These are phyloP conservation scores for Leptodermis oblonga DNA, from an alignment of 257 asterid genomes.

Conservation along the genomic window DNA sequence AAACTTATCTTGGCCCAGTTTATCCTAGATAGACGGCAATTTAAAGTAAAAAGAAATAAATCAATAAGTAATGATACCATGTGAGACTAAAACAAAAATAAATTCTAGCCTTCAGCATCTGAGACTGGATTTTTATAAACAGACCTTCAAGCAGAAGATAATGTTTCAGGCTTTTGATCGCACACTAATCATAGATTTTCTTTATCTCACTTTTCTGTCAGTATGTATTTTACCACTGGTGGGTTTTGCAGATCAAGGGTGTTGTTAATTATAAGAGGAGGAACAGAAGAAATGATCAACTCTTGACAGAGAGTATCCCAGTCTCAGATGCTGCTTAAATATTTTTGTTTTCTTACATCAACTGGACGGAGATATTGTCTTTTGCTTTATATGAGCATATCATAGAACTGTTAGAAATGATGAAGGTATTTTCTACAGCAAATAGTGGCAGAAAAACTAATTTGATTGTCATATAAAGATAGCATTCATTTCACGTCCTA, in stretches of 20 bases:
- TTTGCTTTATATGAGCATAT: background rate
- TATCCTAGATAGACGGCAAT: background rate
- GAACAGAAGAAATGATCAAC: background rate
- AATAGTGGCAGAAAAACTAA: background rate
- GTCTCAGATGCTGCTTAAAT: background rate
- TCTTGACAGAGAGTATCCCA: background rate
- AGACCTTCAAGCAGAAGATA: background rate
- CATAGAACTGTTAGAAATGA: background rate
- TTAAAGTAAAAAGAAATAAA: background rate
- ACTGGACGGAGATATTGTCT: background rate
- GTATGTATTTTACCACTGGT: background rate
- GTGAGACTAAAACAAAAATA: background rate
- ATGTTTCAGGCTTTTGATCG: background rate
- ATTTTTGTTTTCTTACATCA: background rate
- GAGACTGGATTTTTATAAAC: background rate
- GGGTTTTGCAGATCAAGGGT: background rate
- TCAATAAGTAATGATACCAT: background rate
- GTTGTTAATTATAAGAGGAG: background rate
- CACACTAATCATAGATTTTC: background rate
- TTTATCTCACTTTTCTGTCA: background rate
- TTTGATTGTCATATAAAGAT: background rate
- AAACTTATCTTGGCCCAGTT: background rate
- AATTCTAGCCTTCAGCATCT: background rate
- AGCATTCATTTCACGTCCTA: background rate
- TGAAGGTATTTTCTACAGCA: background rate